Evolutionary conservation across 169 alveolate species (phyloP), one percentile per base, ranked within the genome.

Genomic region (Cryptosporidium felis): DNA sequence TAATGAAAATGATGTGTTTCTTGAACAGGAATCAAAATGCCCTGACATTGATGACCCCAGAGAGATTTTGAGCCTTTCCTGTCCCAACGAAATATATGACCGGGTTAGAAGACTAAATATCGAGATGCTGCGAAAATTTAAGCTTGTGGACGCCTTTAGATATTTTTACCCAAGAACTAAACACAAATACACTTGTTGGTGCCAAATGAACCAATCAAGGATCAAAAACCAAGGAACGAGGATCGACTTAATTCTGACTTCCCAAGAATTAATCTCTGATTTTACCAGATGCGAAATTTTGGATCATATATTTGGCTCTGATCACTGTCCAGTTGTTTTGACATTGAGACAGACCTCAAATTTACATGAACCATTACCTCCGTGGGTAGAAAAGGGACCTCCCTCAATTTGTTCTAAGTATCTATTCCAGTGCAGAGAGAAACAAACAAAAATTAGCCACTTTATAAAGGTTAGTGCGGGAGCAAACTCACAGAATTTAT

Each of bases 171-270:
- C 82, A 47, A 49, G 28, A 30, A 30, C 3, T 16, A 46, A n/a
- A 2, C n/a, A 23, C 3, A 66, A 66, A 49, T 66, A 66, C 40
- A 66, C 82, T 9, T 66, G 82, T n/a, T 66, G 82, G 82, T 34
- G 23, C 40, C 82, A 66, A 18, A 47, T 49, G 45, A 66, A 66
- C 34, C 51, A 49, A 21, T 47, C 62, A 10, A 66, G 82, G 36
- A 46, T 18, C 51, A 66, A 14, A 30, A 66, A 66, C 23, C 82
- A 45, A 51, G 82, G 82, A 47, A 12, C 45, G 28, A 66, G 82
- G 51, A 66, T 66, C 30, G 82, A 66, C n/a, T 49, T 66, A 12
- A 47, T 66, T 66, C 82, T 66, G 5, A 5, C 51, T 46, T 66
- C 82, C 10, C 30, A 26, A 34, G 53, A 49, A 26, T 23, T 66